Conservation (phyloP, 2,329 filamentous ascomycete species). For the Aspergillus hiratsukae region DNA sequence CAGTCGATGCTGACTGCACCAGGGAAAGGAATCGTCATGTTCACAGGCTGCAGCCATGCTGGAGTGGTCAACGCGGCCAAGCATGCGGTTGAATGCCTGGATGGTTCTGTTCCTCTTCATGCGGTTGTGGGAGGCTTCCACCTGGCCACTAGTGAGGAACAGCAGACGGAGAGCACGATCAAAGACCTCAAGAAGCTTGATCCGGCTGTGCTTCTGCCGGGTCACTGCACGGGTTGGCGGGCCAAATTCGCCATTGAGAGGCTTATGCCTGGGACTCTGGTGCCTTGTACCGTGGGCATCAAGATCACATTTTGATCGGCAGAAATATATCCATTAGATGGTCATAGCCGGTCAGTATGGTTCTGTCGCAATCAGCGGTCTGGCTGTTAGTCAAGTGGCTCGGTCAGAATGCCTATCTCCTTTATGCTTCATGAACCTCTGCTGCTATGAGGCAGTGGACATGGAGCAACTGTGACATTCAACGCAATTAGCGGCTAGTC, state of each 20-base stretch:
- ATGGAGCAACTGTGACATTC: background rate
- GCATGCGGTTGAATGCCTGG: conserved; percentile 42
- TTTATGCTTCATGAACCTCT: background rate
- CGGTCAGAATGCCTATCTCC: too few species aligned
- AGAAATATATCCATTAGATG: background rate
- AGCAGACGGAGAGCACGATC: conserved; percentile 44
- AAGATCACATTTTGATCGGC: conserved; percentile 33
- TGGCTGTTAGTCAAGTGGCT: too few species aligned
- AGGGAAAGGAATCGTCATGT: conserved; percentile 52
- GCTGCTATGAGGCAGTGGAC: background rate
- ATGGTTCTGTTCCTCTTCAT: conserved; percentile 40
- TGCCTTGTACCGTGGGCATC: conserved; percentile 49
- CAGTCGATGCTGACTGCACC: background rate
- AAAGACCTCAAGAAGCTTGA: conserved; percentile 46
- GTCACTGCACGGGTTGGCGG: conserved; percentile 55
- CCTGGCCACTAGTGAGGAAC: conserved; percentile 44
- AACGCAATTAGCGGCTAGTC: background rate
- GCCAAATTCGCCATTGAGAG: conserved; percentile 52
- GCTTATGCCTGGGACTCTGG: conserved; percentile 47
- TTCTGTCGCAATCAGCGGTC: too few species aligned
- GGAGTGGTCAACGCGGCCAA: conserved; percentile 51
- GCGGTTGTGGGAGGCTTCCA: conserved; percentile 53
- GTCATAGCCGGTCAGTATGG: too few species aligned
- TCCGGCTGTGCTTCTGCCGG: conserved; percentile 49
- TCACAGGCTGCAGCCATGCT: conserved; percentile 55